A percentile compares a stretch with the other conserved stretches of the same genome.
Evolutionary conservation across 495 filamentous ascomycete genomes (phyloP).

Genomic region (Talaromyces trachyspermus): DNA sequence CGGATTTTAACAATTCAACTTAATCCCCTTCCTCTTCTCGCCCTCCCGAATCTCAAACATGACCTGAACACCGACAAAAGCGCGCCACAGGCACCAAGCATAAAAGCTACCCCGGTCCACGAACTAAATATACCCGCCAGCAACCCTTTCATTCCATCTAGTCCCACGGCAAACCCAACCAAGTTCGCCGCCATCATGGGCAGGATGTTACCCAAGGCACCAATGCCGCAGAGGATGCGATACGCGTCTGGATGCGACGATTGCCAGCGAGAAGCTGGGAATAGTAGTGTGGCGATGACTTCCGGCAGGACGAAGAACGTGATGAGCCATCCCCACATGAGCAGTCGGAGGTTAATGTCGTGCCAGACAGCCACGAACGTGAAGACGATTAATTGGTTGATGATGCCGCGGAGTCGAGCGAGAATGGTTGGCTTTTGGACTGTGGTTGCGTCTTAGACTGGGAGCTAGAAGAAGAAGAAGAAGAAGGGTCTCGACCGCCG

Average conservation of each 20-base stretch:
- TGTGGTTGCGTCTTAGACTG: too few relatives aligned
- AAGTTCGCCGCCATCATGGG: conserved; percentile 97
- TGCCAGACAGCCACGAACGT: conserved; percentile 99
- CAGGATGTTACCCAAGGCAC: conserved; percentile 76
- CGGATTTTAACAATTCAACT: conserved; percentile 66
- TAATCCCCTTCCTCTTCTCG: conserved; percentile 74
- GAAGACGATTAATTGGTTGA: conserved; percentile 81
- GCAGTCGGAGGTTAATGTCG: conserved; percentile 84
- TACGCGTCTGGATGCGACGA: conserved; percentile 57
- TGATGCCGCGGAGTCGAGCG: conserved; percentile 31
- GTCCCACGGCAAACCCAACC: conserved; percentile 86
- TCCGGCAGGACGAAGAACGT: conserved; percentile 91
- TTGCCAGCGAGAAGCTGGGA: conserved; percentile 65
- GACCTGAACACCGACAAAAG: conserved; percentile 84
- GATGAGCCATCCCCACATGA: conserved; percentile 96
- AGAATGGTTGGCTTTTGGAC: conserved; percentile 13
- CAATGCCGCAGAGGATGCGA: conserved; percentile 73
- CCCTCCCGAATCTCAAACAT: conserved; percentile 94
- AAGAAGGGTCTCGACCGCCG: conserved; percentile 37
- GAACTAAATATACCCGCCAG: conserved; percentile 65
- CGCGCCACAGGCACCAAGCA: conserved; percentile 57
- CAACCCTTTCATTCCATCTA: conserved; percentile 78
- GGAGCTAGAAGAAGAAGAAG: conserved; percentile 1
- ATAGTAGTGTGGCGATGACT: conserved; percentile 58
- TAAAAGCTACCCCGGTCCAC: conserved; percentile 66